Percentiles rank a stretch among this genome's conserved stretches.
These are phyloP conservation scores for Lathyrus aphaca DNA, from an alignment of 306 rosid species.

Conservation along the genomic window DNA sequence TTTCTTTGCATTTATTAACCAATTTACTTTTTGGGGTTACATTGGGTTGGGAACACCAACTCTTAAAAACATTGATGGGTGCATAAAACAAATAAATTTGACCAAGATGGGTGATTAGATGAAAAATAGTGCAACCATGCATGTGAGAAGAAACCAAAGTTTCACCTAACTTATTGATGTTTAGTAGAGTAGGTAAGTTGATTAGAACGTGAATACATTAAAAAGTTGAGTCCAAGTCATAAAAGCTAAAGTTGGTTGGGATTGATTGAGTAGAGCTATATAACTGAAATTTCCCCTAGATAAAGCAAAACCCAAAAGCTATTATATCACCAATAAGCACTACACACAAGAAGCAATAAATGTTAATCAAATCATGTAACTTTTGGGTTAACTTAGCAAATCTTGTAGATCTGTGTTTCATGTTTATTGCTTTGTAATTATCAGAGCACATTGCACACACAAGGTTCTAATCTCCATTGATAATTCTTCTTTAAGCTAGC, in stretches of 20 bases:
- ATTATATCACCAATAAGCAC: conserved; percentile 1
- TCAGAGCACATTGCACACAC: no score
- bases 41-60: conserved; percentile 25
- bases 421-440: background rate
- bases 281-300: conserved; percentile 17
- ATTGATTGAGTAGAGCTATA: conserved; percentile 13
- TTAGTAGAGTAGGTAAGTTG: conserved; percentile 30
- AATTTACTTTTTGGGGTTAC: conserved; percentile 33
- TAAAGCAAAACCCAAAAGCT: conserved; percentile 20
- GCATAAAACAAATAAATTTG: conserved; percentile 1
- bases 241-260: background rate
- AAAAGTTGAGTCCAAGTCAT: conserved; percentile 23
- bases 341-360: background rate
- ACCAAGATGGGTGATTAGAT: conserved; percentile 11
- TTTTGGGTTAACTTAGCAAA: background rate
- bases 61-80: conserved; percentile 20
- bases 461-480: no score
- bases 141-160: conserved; percentile 38
- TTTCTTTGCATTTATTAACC: conserved; percentile 5
- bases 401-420: background rate
- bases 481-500: no score
- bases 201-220: background rate
- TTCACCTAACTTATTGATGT: conserved; percentile 28
- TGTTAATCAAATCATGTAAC: no score
- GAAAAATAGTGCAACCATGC: conserved; percentile 25